phyloP scores from a whole-genome alignment of 2,329 filamentous ascomycete genomes.

The Ilyonectria sp. region DNA sequence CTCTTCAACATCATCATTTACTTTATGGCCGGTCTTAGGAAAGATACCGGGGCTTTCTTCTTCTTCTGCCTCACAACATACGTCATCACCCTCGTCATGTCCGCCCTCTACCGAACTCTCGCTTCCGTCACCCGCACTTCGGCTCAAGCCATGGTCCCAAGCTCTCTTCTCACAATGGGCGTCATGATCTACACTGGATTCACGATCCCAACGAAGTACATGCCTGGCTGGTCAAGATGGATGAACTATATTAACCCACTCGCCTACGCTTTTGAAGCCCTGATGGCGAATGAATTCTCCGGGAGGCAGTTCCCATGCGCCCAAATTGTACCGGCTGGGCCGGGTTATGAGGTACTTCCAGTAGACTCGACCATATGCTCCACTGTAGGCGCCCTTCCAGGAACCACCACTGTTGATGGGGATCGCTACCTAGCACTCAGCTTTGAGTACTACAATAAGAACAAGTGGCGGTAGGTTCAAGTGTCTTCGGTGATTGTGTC shows the following conservation, averaged over 20 bases:
- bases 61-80: slow-evolving; percentile 62
- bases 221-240: slow-evolving; percentile 76
- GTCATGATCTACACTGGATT: slow-evolving; percentile 63
- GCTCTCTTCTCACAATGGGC: slow-evolving; percentile 50
- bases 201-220: slow-evolving; percentile 56
- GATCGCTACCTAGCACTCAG: slow-evolving; percentile 57
- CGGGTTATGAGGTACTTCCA: not conserved
- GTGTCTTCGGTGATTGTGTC: not conserved
- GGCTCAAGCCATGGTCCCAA: slow-evolving; percentile 54
- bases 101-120: slow-evolving; percentile 69
- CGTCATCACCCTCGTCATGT: slow-evolving; percentile 71
- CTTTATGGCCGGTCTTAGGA: slow-evolving; percentile 61
- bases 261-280: slow-evolving; percentile 74
- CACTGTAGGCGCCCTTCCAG: not conserved
- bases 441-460: slow-evolving; percentile 61
- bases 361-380: not conserved
- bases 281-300: slow-evolving; percentile 76
- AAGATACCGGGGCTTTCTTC: slow-evolving; percentile 61
- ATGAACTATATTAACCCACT: slow-evolving; percentile 76
- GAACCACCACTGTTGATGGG: slow-evolving; percentile 57
- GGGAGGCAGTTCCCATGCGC: slow-evolving; percentile 27
- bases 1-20: slow-evolving; percentile 61
- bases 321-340: not conserved
- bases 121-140: slow-evolving; percentile 36
- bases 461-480: slow-evolving; percentile 59